Conservation (phyloP, 768 basidiomycete species). For the Lactifluus piperatus region DNA sequence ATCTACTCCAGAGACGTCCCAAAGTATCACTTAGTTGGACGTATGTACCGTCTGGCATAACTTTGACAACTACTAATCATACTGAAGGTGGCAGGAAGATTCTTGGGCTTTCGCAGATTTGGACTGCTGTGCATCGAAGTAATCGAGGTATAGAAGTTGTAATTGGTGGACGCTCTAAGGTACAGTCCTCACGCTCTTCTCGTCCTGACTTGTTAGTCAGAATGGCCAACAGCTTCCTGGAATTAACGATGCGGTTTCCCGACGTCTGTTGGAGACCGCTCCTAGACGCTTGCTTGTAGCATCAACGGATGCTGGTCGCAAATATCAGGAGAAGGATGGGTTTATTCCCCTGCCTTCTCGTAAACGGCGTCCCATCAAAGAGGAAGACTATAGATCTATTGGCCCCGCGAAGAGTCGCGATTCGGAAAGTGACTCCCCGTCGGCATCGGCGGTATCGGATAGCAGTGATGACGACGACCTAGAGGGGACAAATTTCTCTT, state of each 20-base stretch:
- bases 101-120: constrained; percentile 13
- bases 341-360: constrained; percentile 51
- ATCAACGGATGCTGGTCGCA: constrained; percentile 30
- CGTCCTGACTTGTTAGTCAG: neutral
- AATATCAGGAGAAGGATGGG: constrained; percentile 57
- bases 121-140: constrained; percentile 10
- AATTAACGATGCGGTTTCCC: constrained; percentile 48
- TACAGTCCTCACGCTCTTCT: constrained; percentile 24
- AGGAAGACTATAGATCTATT: constrained; percentile 45
- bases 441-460: constrained; percentile 15
- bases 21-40: constrained; percentile 15
- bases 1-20: constrained; percentile 16
- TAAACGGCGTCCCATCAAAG: constrained; percentile 26
- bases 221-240: constrained; percentile 28
- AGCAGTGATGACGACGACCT: constrained; percentile 6
- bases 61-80: constrained; percentile 12
- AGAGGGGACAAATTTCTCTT: constrained; percentile 1
- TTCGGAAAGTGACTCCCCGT: constrained; percentile 31
- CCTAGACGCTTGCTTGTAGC: constrained; percentile 42
- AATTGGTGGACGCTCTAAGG: constrained; percentile 14
- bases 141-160: constrained; percentile 12
- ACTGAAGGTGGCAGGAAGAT: constrained; percentile 18
- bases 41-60: constrained; percentile 2
- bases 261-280: constrained; percentile 43
- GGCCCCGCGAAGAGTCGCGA: constrained; percentile 25